Conservation (phyloP, 345 rosid species). For the Nasturtium officinale region DNA sequence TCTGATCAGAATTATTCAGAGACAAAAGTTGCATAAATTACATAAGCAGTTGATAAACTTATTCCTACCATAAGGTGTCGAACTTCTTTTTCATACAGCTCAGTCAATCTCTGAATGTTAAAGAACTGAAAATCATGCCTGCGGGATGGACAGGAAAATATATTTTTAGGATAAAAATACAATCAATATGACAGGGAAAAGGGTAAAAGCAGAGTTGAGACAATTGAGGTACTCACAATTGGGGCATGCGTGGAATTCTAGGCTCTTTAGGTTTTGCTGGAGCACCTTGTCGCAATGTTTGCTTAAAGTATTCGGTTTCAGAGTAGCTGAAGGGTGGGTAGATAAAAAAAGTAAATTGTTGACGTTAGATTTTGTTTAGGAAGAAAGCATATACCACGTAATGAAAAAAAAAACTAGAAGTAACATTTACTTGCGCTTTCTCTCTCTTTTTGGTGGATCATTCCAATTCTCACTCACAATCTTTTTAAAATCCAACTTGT, state of each 20-base stretch:
- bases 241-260: conserved; percentile 99
- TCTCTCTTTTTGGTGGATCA: conserved; percentile 92
- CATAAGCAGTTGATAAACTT: conserved; percentile 16
- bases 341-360: conserved; percentile 26
- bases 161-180: conserved; percentile 8
- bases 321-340: conserved; percentile 78
- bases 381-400: conserved; percentile 1
- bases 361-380: conserved; percentile 16
- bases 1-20: neutral
- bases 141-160: conserved; percentile 32
- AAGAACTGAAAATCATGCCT: conserved; percentile 99
- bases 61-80: conserved; percentile 89
- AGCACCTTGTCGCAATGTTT: conserved; percentile 94
- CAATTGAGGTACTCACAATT: conserved; percentile 59
- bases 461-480: conserved; percentile 89
- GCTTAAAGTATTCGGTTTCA: conserved; percentile 95
- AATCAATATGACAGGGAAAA: conserved; percentile 1
- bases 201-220: conserved; percentile 13
- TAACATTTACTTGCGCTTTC: conserved; percentile 80
- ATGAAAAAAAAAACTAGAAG: neutral
- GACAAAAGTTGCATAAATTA: conserved; percentile 19
- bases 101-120: conserved; percentile 90
- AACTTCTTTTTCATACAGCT: conserved; percentile 97
- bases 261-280: conserved; percentile 95
- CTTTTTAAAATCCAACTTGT: conserved; percentile 82